phyloP scores from a whole-genome alignment of 441 rosid genomes.

The Capsella rubella region DNA sequence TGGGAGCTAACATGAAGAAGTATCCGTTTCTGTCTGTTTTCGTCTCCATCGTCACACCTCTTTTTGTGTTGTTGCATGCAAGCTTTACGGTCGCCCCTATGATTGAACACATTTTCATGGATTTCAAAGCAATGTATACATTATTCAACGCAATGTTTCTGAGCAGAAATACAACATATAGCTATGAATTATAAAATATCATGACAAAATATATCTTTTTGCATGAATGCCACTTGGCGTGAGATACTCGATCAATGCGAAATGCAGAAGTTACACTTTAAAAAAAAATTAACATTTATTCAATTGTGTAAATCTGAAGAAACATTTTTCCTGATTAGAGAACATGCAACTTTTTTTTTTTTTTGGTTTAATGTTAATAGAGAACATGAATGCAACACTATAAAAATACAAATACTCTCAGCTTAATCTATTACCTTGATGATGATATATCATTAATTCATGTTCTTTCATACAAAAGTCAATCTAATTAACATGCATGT shows the following conservation, averaged over 20 bases:
- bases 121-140: background rate
- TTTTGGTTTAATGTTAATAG: too few relatives aligned
- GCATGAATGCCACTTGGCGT: slow-evolving; percentile 40
- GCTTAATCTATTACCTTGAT: background rate
- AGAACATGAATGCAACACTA: background rate
- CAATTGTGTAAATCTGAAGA: background rate
- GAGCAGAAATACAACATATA: too few relatives aligned
- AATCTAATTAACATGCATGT: slow-evolving; percentile 2
- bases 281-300: background rate
- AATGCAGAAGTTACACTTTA: background rate
- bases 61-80: slow-evolving; percentile 71
- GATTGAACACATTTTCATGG: background rate
- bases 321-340: background rate
- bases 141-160: too few relatives aligned
- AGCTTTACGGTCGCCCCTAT: slow-evolving; percentile 73
- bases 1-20: slow-evolving; percentile 64
- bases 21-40: slow-evolving; percentile 78
- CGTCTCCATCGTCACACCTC: slow-evolving; percentile 44
- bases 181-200: too few relatives aligned
- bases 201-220: background rate
- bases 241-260: slow-evolving; percentile 18
- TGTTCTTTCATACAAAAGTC: background rate
- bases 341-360: background rate
- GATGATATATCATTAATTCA: too few relatives aligned
- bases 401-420: background rate